Conservation (phyloP, 768 basidiomycete genomes). For the Clitopilus passeckerianus region DNA sequence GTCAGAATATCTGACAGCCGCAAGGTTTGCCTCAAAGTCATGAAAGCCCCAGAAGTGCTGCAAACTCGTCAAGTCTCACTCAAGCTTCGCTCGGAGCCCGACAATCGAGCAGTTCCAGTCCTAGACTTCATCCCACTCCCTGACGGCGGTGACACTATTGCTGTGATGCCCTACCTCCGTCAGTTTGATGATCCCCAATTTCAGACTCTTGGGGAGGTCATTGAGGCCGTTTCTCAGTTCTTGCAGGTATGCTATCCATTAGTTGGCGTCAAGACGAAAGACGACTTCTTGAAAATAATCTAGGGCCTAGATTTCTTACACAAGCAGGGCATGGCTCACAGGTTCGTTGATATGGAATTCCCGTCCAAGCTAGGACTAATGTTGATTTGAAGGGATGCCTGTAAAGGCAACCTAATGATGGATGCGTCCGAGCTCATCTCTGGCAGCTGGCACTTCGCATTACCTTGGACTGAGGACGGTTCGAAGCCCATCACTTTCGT, state of each 20-base stretch:
- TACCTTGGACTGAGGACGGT: not conserved
- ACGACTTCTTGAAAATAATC: no score
- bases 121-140: conserved; percentile 27
- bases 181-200: conserved; percentile 30
- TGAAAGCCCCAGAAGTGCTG: conserved; percentile 3
- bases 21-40: conserved; percentile 2
- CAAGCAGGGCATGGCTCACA: conserved; percentile 24
- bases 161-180: conserved; percentile 14
- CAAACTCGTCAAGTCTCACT: conserved; percentile 10
- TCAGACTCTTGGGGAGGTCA: conserved; percentile 18
- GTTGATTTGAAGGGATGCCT: not conserved
- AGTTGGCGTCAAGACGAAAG: no score
- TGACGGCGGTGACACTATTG: not conserved
- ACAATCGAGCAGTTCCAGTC: not conserved
- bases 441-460: not conserved
- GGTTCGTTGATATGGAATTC: conserved; percentile 9
- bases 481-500: conserved; percentile 1
- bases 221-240: conserved; percentile 27
- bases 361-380: conserved; percentile 6
- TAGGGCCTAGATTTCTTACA: conserved; percentile 28
- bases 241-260: conserved; percentile 8
- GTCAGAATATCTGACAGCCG: conserved; percentile 2
- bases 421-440: not conserved
- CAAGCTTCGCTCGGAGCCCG: conserved; percentile 11
- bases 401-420: not conserved